phyloP scores from a whole-genome alignment of 2,329 filamentous ascomycete species.

The Talaromyces sp. region DNA sequence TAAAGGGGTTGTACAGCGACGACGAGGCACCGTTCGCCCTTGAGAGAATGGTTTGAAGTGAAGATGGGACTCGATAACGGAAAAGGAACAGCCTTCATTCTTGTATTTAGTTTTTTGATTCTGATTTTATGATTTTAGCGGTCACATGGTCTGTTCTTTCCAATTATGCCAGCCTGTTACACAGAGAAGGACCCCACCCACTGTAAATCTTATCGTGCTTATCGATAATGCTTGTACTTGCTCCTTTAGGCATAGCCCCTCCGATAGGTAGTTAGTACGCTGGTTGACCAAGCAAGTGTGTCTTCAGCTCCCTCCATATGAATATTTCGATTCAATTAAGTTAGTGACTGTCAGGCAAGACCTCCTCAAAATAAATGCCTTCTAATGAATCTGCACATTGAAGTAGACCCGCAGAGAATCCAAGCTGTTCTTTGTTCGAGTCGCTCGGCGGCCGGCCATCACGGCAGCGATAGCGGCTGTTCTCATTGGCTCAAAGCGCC shows the following conservation, averaged over 20 bases:
- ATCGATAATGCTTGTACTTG: constrained; percentile 8
- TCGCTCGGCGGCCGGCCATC: neutral
- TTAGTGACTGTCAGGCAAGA: no score
- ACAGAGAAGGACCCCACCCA: neutral
- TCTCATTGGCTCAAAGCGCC: constrained; percentile 12
- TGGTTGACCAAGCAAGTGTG: no score
- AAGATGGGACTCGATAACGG: neutral
- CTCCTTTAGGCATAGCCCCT: neutral
- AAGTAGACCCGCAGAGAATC: neutral
- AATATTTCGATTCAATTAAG: no score
- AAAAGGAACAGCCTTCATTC: neutral
- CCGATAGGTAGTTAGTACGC: neutral
- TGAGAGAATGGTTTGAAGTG: neutral
- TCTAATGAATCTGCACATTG: no score
- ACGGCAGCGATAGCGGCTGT: neutral
- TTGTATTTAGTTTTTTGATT: neutral
- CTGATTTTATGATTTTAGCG: neutral
- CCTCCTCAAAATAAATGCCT: no score
- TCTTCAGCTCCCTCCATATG: no score
- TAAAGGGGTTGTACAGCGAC: neutral
- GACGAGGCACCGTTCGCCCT: neutral
- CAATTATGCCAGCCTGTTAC: neutral
- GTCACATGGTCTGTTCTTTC: neutral
- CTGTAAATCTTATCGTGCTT: neutral
- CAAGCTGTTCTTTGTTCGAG: neutral